Percentiles rank a stretch among this genome's conserved stretches.
Evolutionary conservation across 768 basidiomycete genomes (phyloP).

Genomic region (Lactarius sp.): DNA sequence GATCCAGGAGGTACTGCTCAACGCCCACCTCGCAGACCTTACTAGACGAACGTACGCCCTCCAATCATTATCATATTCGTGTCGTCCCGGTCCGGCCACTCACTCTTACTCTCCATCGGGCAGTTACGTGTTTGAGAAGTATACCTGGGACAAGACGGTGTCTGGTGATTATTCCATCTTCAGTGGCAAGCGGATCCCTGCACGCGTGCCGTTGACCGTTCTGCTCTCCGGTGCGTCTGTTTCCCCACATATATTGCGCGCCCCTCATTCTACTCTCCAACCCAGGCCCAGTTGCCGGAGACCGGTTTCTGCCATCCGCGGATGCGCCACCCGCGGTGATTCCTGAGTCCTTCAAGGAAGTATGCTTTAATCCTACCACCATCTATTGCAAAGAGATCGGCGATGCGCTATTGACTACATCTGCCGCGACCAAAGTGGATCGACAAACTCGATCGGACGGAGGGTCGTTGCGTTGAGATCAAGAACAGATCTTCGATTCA

Average conservation of each 20-base stretch:
- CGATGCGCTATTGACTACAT: constrained; percentile 27
- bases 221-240: constrained; percentile 43
- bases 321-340: constrained; percentile 35
- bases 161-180: constrained; percentile 37
- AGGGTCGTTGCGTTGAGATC: constrained; percentile 41
- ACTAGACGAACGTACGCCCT: constrained; percentile 45
- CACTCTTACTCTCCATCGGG: not conserved
- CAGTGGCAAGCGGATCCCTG: constrained; percentile 48
- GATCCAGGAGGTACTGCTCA: constrained; percentile 26
- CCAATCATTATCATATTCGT: too few relatives aligned
- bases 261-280: not conserved
- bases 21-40: constrained; percentile 31
- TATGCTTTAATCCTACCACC: constrained; percentile 38
- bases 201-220: constrained; percentile 50
- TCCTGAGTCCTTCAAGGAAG: constrained; percentile 36
- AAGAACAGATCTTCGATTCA: constrained; percentile 37
- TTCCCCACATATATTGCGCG: not conserved
- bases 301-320: constrained; percentile 34
- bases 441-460: constrained; percentile 32
- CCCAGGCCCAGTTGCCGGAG: constrained; percentile 41
- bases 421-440: constrained; percentile 37
- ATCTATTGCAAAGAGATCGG: constrained; percentile 32
- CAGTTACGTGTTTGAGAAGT: constrained; percentile 53
- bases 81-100: not conserved
- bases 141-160: constrained; percentile 45